Evolutionary conservation across 352 stramenopile species (phyloP).

Genomic region (Pythium dissotocum): DNA sequence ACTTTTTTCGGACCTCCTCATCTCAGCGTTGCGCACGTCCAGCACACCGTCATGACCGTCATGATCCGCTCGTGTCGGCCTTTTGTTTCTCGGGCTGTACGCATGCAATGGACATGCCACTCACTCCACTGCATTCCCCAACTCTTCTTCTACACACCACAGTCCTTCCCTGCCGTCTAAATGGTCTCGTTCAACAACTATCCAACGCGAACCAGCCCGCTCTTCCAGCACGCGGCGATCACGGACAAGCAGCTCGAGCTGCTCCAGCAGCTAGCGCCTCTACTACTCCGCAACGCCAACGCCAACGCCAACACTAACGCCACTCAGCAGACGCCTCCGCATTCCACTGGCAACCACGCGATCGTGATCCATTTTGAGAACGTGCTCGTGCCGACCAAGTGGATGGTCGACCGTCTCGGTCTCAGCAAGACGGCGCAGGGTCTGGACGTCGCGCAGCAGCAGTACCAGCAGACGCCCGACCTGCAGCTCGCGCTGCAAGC

Average conservation of each 20-base stretch:
- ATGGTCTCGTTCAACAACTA: slow-evolving; percentile 19
- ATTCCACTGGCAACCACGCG: slow-evolving; percentile 6
- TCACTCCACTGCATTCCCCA: slow-evolving; percentile 13
- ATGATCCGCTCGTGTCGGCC: background rate
- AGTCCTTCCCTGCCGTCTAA: background rate
- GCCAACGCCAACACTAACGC: background rate
- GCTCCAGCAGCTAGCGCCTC: slow-evolving; percentile 19
- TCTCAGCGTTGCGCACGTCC: background rate
- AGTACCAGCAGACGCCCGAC: slow-evolving; percentile 28
- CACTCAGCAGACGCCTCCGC: background rate
- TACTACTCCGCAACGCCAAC: slow-evolving; percentile 4
- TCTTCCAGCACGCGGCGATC: slow-evolving; percentile 11
- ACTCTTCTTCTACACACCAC: slow-evolving; percentile 4
- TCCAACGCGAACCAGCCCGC: slow-evolving; percentile 1
- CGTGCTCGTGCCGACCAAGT: slow-evolving; percentile 28
- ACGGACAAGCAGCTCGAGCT: slow-evolving; percentile 4
- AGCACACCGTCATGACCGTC: background rate
- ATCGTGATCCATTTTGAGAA: slow-evolving; percentile 29
- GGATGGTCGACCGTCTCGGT: slow-evolving; percentile 25
- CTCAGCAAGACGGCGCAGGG: slow-evolving; percentile 21
- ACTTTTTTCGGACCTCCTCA: background rate
- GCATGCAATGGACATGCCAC: background rate
- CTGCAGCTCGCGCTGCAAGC: slow-evolving; percentile 21
- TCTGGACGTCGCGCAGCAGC: slow-evolving; percentile 24
- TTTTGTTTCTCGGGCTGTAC: background rate